Percentiles rank a stretch among this genome's conserved stretches.
These are phyloP conservation scores for Lumnitzera littorea DNA, from an alignment of 345 rosid species.

Conservation along the genomic window DNA sequence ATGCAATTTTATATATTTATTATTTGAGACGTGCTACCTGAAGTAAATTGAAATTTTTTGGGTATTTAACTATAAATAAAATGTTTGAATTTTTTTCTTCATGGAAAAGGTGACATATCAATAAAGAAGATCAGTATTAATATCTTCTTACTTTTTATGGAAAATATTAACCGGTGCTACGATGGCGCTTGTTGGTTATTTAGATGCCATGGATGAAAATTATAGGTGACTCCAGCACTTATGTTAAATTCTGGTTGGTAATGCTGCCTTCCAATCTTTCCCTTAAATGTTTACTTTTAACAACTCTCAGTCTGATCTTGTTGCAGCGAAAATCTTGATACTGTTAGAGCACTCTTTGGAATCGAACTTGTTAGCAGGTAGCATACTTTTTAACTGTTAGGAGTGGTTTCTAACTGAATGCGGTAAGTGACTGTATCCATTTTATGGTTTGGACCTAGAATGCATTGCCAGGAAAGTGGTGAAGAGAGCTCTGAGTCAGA, in stretches of 20 bases:
- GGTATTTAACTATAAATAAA: neutral
- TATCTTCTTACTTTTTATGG: too few relatives aligned
- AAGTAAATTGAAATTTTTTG: too few relatives aligned
- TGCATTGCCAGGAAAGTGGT: constrained; percentile 87
- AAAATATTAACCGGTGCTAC: too few relatives aligned
- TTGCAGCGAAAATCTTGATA: constrained; percentile 61
- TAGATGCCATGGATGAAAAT: too few relatives aligned
- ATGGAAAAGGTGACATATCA: too few relatives aligned
- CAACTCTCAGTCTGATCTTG: neutral
- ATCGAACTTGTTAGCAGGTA: constrained; percentile 87
- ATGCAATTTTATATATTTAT: too few relatives aligned
- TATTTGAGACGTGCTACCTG: too few relatives aligned
- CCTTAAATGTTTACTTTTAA: neutral
- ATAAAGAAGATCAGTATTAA: too few relatives aligned
- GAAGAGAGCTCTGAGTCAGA: constrained; percentile 84
- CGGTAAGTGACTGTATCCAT: neutral
- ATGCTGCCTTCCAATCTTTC: neutral
- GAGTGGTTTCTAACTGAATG: neutral
- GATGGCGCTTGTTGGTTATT: too few relatives aligned
- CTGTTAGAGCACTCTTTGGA: constrained; percentile 76
- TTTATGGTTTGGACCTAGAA: constrained; percentile 30
- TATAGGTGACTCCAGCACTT: too few relatives aligned
- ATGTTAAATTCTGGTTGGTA: neutral
- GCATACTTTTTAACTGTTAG: neutral
- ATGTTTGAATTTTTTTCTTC: neutral